Base-by-base conservation (phyloP, 352 stramenopile genomes). In the Elongisporangium senticosum region DNA sequence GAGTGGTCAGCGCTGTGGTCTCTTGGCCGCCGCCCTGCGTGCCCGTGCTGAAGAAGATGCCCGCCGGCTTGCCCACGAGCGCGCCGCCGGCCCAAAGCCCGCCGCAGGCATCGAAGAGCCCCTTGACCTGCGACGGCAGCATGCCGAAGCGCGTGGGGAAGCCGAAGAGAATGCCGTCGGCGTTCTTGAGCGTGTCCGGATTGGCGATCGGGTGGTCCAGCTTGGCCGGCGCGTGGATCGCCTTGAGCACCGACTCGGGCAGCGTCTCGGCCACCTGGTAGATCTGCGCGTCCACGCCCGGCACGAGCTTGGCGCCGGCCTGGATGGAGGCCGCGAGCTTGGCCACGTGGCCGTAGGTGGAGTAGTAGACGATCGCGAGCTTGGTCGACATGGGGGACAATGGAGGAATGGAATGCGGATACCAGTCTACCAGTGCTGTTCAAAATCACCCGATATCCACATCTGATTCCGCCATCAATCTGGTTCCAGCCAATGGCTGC, bases 121-220 rank as follows among this genome's bases (percentile, higher is more conserved):
- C 65, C 69, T 96, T 96, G 55, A 97, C 78, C 70, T 97, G 89
- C 11, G 87, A 65, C 43, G 76, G 68, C 19, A 86, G 33, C 68
- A 87, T 87, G 49, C 87, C 85, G 67, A 89, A 96, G 17, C 87
- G 79, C 21, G 86, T 94, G 13, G 79, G 78, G 51, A 96, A 64
- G 40, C 88, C 87, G 58, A 96, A 85, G 1, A 96, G 54, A 58
- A 96, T 83, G 53, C 85, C 87, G 59, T 97, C 89, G 4, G 73
- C 71, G 47, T 90, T 67, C 28, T 68, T 67, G 21, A 96, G 69
- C 40, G 86, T 76, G 11, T 85, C 71, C 0, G 84, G 61, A 7
- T 73, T 79, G 13, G 82, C 80, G 20, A 91, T 57, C 21, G 83
- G 79, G 33, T 76, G 37, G 49, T 79, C 74, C 6, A 59, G 49